Conservation (phyloP, 2,329 filamentous ascomycete species). For the Ascomycota sp. region DNA sequence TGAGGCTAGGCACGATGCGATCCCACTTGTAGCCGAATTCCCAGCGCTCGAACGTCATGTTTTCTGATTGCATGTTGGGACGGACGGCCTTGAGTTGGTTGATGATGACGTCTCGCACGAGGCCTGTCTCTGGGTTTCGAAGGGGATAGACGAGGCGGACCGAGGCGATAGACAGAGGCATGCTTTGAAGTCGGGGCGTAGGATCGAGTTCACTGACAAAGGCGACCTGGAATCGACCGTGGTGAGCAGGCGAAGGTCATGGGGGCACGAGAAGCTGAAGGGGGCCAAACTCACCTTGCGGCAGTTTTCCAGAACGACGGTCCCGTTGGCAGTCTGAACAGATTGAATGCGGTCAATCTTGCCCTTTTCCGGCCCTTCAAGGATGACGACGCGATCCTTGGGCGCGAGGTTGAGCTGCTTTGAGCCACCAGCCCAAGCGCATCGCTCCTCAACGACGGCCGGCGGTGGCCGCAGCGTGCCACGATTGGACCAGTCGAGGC, state of each 20-base stretch:
- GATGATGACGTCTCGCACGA: conserved; percentile 55
- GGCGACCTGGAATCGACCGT: conserved; percentile 7
- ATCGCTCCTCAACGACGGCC: conserved; percentile 20
- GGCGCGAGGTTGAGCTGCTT: conserved; percentile 39
- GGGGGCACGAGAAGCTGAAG: neutral
- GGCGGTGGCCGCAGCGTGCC: conserved; percentile 10
- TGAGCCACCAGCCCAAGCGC: conserved; percentile 33
- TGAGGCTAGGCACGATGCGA: conserved; percentile 48
- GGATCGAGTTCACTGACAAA: conserved; percentile 11
- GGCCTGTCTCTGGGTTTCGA: conserved; percentile 41
- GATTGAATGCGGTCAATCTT: conserved; percentile 55
- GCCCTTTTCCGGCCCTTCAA: conserved; percentile 60
- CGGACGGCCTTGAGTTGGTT: conserved; percentile 40
- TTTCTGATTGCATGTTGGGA: conserved; percentile 23
- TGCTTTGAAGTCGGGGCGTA: conserved; percentile 10
- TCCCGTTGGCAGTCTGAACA: conserved; percentile 32
- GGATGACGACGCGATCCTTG: conserved; percentile 65
- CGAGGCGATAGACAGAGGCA: conserved; percentile 43
- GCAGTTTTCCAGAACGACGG: conserved; percentile 38
- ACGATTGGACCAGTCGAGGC: conserved; percentile 15
- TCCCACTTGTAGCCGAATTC: conserved; percentile 22
- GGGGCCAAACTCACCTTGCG: conserved; percentile 35
- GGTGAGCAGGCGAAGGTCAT: neutral
- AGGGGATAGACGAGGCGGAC: conserved; percentile 70
- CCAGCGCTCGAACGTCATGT: conserved; percentile 21